phyloP scores from a whole-genome alignment of 2,329 filamentous ascomycete species.

The Botrytis porri region DNA sequence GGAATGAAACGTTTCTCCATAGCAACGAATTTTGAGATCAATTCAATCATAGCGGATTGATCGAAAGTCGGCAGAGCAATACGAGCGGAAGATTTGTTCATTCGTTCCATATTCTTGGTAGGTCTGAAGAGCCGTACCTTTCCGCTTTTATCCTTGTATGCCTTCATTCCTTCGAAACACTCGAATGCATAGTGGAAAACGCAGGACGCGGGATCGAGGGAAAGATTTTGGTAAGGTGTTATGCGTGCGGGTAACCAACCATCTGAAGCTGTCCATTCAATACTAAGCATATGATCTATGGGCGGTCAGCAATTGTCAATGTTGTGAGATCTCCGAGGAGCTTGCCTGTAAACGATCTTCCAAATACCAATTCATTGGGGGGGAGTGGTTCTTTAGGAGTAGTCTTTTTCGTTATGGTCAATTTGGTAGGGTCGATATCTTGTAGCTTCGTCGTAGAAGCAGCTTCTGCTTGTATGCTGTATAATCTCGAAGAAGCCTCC shows the following conservation, averaged over 20 bases:
- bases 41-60: conserved; percentile 67
- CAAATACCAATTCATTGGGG: conserved; percentile 83
- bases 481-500: conserved; percentile 41
- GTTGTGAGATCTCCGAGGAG: conserved; percentile 8
- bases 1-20: conserved; percentile 90
- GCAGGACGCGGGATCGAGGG: conserved; percentile 91
- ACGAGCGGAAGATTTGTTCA: conserved; percentile 87
- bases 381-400: conserved; percentile 72
- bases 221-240: conserved; percentile 93
- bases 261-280: conserved; percentile 84
- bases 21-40: conserved; percentile 77
- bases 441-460: conserved; percentile 48
- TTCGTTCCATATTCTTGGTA: conserved; percentile 90
- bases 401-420: conserved; percentile 70
- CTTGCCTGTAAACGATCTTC: conserved; percentile 82
- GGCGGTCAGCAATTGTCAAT: conserved; percentile 14
- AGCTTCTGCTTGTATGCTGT: conserved; percentile 48
- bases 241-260: conserved; percentile 77
- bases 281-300: conserved; percentile 93
- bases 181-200: conserved; percentile 99
- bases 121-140: conserved; percentile 86
- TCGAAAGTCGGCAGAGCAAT: conserved; percentile 92
- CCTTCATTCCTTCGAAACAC: conserved; percentile 99
- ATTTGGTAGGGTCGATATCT: conserved; percentile 73
- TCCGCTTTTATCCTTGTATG: conserved; percentile 83